Conservation (phyloP, 768 basidiomycete genomes). For the Suillus occidentalis region DNA sequence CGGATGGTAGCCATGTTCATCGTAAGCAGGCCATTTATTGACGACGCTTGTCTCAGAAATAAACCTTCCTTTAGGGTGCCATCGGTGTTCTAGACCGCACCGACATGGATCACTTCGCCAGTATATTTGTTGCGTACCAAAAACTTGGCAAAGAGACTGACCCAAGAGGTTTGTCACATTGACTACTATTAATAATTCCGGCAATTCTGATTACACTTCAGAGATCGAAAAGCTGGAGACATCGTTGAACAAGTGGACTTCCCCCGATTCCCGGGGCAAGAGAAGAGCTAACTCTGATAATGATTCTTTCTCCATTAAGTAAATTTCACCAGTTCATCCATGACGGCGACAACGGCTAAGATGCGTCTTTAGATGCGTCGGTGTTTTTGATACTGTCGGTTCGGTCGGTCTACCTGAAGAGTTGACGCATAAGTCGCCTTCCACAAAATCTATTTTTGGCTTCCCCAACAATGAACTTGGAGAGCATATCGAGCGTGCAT, state of each 20-base stretch:
- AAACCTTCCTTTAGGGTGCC: conserved; percentile 45
- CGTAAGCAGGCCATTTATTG: conserved; percentile 35
- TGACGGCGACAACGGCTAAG: not conserved
- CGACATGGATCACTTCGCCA: conserved; percentile 71
- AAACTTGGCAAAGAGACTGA: conserved; percentile 57
- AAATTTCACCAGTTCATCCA: conserved; percentile 13
- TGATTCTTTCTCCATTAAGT: conserved; percentile 64
- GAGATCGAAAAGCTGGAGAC: conserved; percentile 40
- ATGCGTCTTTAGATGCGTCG: conserved; percentile 50
- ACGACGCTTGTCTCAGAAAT: conserved; percentile 2
- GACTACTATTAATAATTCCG: not conserved
- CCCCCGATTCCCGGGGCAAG: conserved; percentile 52
- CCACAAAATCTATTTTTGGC: conserved; percentile 56
- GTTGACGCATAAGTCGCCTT: conserved; percentile 44
- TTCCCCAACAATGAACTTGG: conserved; percentile 62
- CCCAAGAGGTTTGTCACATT: conserved; percentile 37
- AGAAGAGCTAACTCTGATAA: conserved; percentile 46
- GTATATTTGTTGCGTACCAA: conserved; percentile 62
- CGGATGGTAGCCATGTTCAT: conserved; percentile 74
- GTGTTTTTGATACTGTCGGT: conserved; percentile 81
- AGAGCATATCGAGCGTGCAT: conserved; percentile 62
- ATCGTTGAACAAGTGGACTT: conserved; percentile 55
- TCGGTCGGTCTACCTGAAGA: conserved; percentile 71
- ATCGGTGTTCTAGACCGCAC: conserved; percentile 70
- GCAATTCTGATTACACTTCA: conserved; percentile 15